Evolutionary conservation across 495 filamentous ascomycete species (phyloP).

Genomic region (Penicillium cinerascens): DNA sequence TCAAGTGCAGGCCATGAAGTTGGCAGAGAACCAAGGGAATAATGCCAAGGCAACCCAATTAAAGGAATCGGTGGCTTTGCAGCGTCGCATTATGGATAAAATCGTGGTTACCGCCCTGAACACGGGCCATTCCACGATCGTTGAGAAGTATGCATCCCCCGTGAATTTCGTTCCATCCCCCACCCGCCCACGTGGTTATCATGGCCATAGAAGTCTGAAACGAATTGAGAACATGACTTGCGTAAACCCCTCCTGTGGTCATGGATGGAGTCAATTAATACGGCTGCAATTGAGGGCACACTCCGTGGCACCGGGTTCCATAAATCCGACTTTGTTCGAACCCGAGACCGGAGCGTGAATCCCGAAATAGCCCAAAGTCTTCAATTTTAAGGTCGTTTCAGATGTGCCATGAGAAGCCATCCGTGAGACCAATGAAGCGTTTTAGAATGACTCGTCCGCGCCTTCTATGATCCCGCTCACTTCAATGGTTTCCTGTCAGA

Average conservation of each 20-base stretch:
- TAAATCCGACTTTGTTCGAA: not conserved
- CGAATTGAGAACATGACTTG: constrained; percentile 32
- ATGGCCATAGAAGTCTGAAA: constrained; percentile 35
- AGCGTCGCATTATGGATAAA: constrained; percentile 56
- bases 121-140: constrained; percentile 59
- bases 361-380: not conserved
- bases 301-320: constrained; percentile 1
- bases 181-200: constrained; percentile 18
- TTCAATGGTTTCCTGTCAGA: not conserved
- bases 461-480: not conserved
- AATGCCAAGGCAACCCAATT: constrained; percentile 36
- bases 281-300: constrained; percentile 28
- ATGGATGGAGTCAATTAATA: constrained; percentile 20
- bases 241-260: constrained; percentile 33
- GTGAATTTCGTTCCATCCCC: constrained; percentile 6
- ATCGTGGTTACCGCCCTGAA: constrained; percentile 58
- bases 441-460: not conserved
- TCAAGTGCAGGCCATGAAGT: constrained; percentile 54
- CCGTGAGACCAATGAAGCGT: not conserved
- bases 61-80: constrained; percentile 49
- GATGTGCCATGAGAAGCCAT: not conserved
- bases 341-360: not conserved
- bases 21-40: constrained; percentile 52
- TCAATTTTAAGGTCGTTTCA: not conserved
- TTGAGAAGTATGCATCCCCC: constrained; percentile 57